Percentiles rank a stretch among this genome's conserved stretches.
These are phyloP conservation scores for Kazachstania kunashirensis DNA, from an alignment of 805 yeast genomes.

Conservation along the genomic window DNA sequence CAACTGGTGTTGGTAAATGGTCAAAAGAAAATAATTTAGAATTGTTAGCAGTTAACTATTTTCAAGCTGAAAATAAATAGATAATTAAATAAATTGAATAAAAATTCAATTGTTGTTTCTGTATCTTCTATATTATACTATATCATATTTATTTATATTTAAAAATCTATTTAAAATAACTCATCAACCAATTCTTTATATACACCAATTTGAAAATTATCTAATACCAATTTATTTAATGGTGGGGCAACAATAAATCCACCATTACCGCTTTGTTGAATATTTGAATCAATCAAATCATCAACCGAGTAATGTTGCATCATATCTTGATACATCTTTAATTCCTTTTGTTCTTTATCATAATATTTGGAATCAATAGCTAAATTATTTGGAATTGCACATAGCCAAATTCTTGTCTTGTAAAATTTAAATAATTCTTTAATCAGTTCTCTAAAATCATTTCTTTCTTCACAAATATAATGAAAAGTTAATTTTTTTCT, in stretches of 20 bases:
- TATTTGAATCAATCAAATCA: conserved; percentile 18
- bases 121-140: neutral
- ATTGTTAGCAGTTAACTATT: conserved; percentile 72
- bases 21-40: conserved; percentile 50
- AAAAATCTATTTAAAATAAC: conserved; percentile 9
- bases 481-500: conserved; percentile 68
- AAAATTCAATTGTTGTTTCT: neutral
- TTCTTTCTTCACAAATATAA: conserved; percentile 52
- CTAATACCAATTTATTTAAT: conserved; percentile 24
- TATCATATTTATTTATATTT: neutral
- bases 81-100: neutral
- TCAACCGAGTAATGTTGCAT: conserved; percentile 24
- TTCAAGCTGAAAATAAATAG: conserved; percentile 55
- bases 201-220: conserved; percentile 31
- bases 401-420: conserved; percentile 75
- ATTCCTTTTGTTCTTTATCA: conserved; percentile 24
- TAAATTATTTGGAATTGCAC: conserved; percentile 48
- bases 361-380: conserved; percentile 26
- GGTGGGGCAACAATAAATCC: conserved; percentile 21
- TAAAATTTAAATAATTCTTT: conserved; percentile 66
- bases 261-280: conserved; percentile 4
- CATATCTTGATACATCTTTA: conserved; percentile 28
- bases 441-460: conserved; percentile 66
- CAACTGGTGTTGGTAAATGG: conserved; percentile 70
- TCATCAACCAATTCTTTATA: conserved; percentile 27